Evolutionary conservation across 371 early-diverging fungal species (phyloP).

Genomic region (Syncephalastrum monosporum): DNA sequence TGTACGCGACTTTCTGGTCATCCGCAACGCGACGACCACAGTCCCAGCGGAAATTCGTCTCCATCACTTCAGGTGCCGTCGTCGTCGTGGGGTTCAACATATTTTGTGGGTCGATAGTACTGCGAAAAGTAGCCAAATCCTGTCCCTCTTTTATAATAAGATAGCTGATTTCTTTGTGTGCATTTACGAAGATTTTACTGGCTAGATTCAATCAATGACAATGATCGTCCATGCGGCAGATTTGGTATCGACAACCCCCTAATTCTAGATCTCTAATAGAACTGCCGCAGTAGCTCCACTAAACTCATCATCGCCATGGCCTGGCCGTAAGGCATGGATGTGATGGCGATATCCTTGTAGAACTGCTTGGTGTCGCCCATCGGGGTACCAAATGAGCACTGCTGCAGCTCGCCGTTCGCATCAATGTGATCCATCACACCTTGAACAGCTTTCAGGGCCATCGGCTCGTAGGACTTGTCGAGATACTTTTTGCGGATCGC

Average conservation of each 20-base stretch:
- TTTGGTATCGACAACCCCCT: background rate
- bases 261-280: constrained; percentile 2
- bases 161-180: no score
- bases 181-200: no score
- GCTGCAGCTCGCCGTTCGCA: constrained; percentile 19
- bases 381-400: constrained; percentile 26
- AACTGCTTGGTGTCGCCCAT: constrained; percentile 20
- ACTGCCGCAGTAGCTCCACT: constrained; percentile 17
- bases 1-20: constrained; percentile 34
- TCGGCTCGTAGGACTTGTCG: background rate
- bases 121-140: no score
- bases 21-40: constrained; percentile 29
- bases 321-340: constrained; percentile 28
- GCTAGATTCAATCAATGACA: no score
- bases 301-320: constrained; percentile 31
- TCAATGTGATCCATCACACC: constrained; percentile 22
- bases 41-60: constrained; percentile 20
- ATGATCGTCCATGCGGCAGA: no score
- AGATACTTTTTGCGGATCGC: constrained; percentile 21
- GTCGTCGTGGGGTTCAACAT: no score
- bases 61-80: background rate
- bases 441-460: constrained; percentile 12
- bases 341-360: constrained; percentile 25
- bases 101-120: no score
- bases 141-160: no score